Conservation (phyloP, 1,139 yeast genomes). For the Candida sp. region DNA sequence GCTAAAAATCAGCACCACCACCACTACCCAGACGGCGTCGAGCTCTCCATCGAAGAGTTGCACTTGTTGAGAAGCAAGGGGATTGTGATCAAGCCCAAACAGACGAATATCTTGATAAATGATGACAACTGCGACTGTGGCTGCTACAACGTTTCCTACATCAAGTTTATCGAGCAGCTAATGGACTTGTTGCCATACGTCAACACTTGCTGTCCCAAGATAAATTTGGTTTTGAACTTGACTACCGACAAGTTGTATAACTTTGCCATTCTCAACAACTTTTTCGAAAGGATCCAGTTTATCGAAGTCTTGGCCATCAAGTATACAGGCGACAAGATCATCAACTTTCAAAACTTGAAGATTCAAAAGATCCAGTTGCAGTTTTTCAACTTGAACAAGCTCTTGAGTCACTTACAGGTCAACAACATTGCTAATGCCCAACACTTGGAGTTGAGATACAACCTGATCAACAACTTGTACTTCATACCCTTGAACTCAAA, state of each 20-base stretch:
- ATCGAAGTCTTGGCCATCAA: constrained; percentile 6
- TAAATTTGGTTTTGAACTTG: neutral
- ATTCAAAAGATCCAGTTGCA: constrained; percentile 10
- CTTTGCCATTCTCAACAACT: neutral
- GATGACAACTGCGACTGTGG: constrained; percentile 6
- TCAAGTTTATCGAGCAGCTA: neutral
- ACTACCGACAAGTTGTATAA: constrained; percentile 2
- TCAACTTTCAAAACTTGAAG: constrained; percentile 4
- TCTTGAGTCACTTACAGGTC: constrained; percentile 14
- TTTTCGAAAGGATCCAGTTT: neutral
- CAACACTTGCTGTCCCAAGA: constrained; percentile 2
- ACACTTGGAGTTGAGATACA: constrained; percentile 26
- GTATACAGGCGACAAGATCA: constrained; percentile 2
- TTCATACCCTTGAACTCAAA: constrained; percentile 19
- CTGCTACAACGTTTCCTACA: constrained; percentile 1
- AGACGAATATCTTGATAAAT: constrained; percentile 17
- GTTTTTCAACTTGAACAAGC: constrained; percentile 8
- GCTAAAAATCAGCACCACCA: constrained; percentile 4
- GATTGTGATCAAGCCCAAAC: constrained; percentile 23
- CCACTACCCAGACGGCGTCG: neutral
- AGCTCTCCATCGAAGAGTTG: constrained; percentile 10
- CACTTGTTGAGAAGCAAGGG: constrained; percentile 18
- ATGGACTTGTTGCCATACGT: constrained; percentile 1
- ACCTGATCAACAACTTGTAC: constrained; percentile 19
- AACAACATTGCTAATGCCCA: constrained; percentile 4